phyloP scores from a whole-genome alignment of 176 grass and related monocot species.

The Canna indica region DNA sequence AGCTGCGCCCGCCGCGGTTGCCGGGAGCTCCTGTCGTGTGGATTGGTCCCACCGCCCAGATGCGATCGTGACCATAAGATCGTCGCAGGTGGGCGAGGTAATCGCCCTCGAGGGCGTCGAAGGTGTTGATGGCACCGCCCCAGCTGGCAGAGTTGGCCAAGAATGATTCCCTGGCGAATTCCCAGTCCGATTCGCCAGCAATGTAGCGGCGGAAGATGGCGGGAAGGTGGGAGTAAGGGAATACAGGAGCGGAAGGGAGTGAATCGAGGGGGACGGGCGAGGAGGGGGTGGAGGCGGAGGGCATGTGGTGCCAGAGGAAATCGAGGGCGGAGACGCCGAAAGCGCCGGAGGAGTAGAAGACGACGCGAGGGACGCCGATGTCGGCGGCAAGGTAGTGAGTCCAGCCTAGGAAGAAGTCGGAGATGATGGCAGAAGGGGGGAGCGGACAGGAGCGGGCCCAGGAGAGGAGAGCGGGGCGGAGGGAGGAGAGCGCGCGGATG shows the following conservation, averaged over 20 bases:
- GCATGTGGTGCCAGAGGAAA: slow-evolving; percentile 17
- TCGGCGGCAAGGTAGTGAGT: slow-evolving; percentile 24
- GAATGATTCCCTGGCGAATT: slow-evolving; percentile 33
- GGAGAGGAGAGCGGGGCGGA: slow-evolving; percentile 12
- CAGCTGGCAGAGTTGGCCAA: slow-evolving; percentile 16
- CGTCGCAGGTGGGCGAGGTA: slow-evolving; percentile 26
- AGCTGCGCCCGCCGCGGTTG: neutral
- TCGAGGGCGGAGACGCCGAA: slow-evolving; percentile 20
- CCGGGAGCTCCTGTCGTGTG: neutral
- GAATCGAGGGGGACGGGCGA: slow-evolving; percentile 8
- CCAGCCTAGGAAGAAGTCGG: slow-evolving; percentile 34
- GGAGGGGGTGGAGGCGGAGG: neutral
- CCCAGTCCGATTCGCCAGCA: slow-evolving; percentile 37
- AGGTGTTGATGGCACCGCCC: slow-evolving; percentile 29
- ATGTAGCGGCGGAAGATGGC: slow-evolving; percentile 25
- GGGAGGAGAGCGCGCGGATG: slow-evolving; percentile 40
- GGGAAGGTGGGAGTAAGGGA: slow-evolving; percentile 28
- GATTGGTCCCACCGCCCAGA: slow-evolving; percentile 46
- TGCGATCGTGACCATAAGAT: slow-evolving; percentile 17
- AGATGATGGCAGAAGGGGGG: slow-evolving; percentile 1
- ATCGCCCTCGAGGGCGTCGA: slow-evolving; percentile 25
- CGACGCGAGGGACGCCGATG: slow-evolving; percentile 16
- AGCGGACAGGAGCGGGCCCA: slow-evolving; percentile 13
- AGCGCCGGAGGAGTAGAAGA: slow-evolving; percentile 26
- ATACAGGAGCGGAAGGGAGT: slow-evolving; percentile 28